Percentiles rank a stretch among this genome's conserved stretches.
phyloP scores from a whole-genome alignment of 2,329 filamentous ascomycete genomes.

The Neurospora crassa region DNA sequence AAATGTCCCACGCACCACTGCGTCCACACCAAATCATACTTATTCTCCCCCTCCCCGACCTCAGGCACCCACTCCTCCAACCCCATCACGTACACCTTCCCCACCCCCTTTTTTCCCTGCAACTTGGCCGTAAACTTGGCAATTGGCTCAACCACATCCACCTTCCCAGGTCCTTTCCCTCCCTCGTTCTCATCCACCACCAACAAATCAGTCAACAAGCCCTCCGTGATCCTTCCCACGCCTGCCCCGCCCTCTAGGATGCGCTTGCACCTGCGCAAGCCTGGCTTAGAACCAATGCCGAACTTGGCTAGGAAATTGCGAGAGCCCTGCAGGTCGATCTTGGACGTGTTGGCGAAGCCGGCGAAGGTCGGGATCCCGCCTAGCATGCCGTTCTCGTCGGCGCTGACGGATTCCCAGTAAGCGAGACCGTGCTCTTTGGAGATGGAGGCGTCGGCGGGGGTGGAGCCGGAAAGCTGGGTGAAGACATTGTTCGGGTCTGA shows the following conservation, averaged over 20 bases:
- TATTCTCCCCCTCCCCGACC: slow-evolving; percentile 12
- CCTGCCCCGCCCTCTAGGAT: slow-evolving; percentile 31
- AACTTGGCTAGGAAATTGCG: slow-evolving; percentile 63
- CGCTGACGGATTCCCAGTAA: slow-evolving; percentile 39
- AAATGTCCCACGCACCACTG: slow-evolving; percentile 88
- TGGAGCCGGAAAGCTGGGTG: not conserved
- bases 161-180: slow-evolving; percentile 24
- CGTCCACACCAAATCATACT: slow-evolving; percentile 77
- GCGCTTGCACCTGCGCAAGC: slow-evolving; percentile 19
- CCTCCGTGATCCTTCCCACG: slow-evolving; percentile 75
- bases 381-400: slow-evolving; percentile 62
- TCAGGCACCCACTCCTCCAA: slow-evolving; percentile 59
- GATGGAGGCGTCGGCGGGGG: slow-evolving; percentile 14
- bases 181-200: slow-evolving; percentile 15
- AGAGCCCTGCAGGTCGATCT: slow-evolving; percentile 62
- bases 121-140: slow-evolving; percentile 66
- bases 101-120: slow-evolving; percentile 44
- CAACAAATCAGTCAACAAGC: slow-evolving; percentile 59
- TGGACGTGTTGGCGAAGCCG: slow-evolving; percentile 54
- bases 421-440: slow-evolving; percentile 26
- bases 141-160: slow-evolving; percentile 82
- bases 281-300: slow-evolving; percentile 31
- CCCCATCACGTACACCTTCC: slow-evolving; percentile 50
- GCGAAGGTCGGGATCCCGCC: slow-evolving; percentile 54
- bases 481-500: not conserved